Evolutionary conservation across 179 eudicot genomes (phyloP).

Genomic region (Silene vulgaris): DNA sequence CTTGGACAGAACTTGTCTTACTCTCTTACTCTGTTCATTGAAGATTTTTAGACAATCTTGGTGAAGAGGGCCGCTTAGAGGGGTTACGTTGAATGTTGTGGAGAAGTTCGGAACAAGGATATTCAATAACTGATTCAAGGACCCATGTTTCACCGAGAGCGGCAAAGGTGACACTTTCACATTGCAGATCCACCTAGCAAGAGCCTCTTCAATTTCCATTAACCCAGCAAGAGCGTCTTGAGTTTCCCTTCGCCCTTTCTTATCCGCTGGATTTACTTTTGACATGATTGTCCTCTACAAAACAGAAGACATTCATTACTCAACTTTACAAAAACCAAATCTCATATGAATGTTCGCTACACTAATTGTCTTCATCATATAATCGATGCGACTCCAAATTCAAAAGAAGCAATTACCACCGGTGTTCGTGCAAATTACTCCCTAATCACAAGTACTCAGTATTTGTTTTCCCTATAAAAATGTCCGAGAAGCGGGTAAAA

Average conservation of each 20-base stretch:
- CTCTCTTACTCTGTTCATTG: constrained; percentile 14
- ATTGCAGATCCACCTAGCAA: constrained; percentile 11
- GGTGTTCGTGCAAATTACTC: no score
- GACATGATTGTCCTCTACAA: constrained; percentile 3
- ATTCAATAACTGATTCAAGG: background rate
- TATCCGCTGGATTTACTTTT: background rate
- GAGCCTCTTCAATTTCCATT: no score
- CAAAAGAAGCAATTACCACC: no score
- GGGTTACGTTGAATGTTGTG: background rate
- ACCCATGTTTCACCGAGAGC: background rate
- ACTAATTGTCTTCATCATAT: background rate
- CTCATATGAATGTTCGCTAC: background rate
- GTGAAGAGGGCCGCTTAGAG: background rate
- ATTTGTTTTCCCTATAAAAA: no score
- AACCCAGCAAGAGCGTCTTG: no score
- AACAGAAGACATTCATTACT: background rate
- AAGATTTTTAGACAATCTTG: constrained; percentile 24
- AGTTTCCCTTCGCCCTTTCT: background rate
- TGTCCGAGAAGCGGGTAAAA: no score
- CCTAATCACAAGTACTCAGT: no score
- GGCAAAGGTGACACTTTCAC: background rate
- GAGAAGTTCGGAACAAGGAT: background rate
- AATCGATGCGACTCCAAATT: background rate
- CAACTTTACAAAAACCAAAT: background rate
- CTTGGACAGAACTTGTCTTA: constrained; percentile 22